Conservation (phyloP, 2,329 filamentous ascomycete genomes). For the Penicillium sp. region DNA sequence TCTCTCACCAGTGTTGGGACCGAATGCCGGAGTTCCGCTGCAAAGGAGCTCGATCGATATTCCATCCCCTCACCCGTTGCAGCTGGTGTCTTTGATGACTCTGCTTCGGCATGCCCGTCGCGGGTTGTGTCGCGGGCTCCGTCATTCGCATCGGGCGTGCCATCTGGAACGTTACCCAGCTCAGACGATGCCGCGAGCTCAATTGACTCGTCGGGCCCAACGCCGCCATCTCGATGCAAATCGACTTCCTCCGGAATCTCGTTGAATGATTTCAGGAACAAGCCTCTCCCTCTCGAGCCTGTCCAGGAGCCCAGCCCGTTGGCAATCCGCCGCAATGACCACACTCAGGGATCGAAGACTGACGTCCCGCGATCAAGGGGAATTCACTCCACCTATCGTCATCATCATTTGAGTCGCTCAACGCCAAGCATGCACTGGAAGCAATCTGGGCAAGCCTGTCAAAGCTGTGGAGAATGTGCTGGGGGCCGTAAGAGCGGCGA, state of each 20-base stretch:
- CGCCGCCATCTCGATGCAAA: constrained; percentile 18
- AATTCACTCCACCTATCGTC: not conserved
- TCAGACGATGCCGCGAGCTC: not conserved
- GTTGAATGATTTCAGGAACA: constrained; percentile 40
- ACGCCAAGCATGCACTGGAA: not conserved
- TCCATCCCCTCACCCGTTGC: constrained; percentile 31
- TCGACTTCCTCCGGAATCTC: constrained; percentile 26
- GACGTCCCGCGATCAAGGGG: constrained; percentile 2
- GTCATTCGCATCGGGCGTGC: constrained; percentile 3
- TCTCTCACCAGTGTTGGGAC: constrained; percentile 41
- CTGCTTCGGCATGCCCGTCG: constrained; percentile 11
- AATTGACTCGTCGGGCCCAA: not conserved
- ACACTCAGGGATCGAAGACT: constrained; percentile 5
- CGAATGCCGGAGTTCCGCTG: constrained; percentile 17
- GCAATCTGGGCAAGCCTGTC: not conserved
- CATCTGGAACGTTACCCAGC: not conserved
- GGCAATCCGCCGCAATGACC: constrained; percentile 24
- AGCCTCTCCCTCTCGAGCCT: constrained; percentile 47
- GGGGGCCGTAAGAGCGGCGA: not conserved
- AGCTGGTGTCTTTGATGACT: constrained; percentile 42
- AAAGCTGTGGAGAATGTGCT: constrained; percentile 10
- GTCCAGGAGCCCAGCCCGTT: constrained; percentile 36
- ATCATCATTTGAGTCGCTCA: not conserved
- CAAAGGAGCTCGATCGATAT: constrained; percentile 22
- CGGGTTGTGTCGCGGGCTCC: not conserved